phyloP scores from a whole-genome alignment of 2,329 filamentous ascomycete genomes.

The Berkeleyomyces rouxiae region DNA sequence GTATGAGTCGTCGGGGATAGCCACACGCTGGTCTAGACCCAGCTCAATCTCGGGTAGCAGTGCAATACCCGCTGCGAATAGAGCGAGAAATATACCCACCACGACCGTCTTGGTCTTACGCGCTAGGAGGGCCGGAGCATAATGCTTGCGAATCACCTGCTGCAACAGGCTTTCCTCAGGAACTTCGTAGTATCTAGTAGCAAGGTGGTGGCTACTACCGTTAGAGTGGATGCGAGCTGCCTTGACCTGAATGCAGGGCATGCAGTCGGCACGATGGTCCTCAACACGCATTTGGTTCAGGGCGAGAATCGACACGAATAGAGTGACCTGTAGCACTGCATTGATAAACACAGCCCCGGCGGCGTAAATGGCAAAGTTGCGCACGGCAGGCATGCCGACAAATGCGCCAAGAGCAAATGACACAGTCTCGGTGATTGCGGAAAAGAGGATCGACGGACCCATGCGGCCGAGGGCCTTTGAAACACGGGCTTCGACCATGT shows the following conservation, averaged over 20 bases:
- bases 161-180: slow-evolving; percentile 75
- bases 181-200: slow-evolving; percentile 44
- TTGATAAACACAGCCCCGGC: slow-evolving; percentile 95
- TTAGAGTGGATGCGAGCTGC: slow-evolving; percentile 53
- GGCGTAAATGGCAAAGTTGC: slow-evolving; percentile 93
- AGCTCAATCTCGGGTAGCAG: slow-evolving; percentile 72
- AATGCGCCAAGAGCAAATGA: slow-evolving; percentile 86
- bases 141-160: slow-evolving; percentile 75
- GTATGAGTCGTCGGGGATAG: slow-evolving; percentile 85
- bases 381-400: slow-evolving; percentile 93
- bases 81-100: slow-evolving; percentile 64
- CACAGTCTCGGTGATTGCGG: slow-evolving; percentile 83
- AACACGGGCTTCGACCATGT: slow-evolving; percentile 70
- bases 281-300: slow-evolving; percentile 87
- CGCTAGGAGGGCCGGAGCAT: slow-evolving; percentile 66
- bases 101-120: slow-evolving; percentile 65
- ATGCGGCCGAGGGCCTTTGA: slow-evolving; percentile 84
- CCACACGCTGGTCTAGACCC: slow-evolving; percentile 85
- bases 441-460: slow-evolving; percentile 90
- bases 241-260: slow-evolving; percentile 74
- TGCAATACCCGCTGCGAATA: slow-evolving; percentile 74
- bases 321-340: slow-evolving; percentile 87
- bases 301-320: slow-evolving; percentile 84
- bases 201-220: slow-evolving; percentile 33
- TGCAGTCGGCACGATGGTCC: slow-evolving; percentile 72